A percentile compares a stretch with the other conserved stretches of the same genome.
Conservation (phyloP, 2,329 filamentous ascomycete species). For the Pseudocercospora vitis region DNA sequence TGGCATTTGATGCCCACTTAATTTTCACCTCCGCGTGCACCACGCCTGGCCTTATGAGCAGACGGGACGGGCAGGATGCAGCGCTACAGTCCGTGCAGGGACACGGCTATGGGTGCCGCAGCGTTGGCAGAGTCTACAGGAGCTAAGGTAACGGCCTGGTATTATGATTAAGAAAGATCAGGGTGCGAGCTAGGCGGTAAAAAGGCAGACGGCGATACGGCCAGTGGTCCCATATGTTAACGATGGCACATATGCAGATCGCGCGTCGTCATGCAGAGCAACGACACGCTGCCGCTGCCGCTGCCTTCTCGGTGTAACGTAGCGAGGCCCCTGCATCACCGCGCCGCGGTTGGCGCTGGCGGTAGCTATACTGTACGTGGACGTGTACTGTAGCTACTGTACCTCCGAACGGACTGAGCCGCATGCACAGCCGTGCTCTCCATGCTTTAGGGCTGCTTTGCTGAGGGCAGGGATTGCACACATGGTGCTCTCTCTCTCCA, state of each 20-base stretch:
- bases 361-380: no score
- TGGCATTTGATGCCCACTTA: not conserved
- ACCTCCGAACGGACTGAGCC: constrained; percentile 12
- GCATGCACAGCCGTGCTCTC: constrained; percentile 8
- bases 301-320: constrained; percentile 6
- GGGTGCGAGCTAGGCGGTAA: constrained; percentile 13
- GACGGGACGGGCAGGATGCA: not conserved
- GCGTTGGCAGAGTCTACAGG: no score
- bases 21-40: not conserved
- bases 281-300: constrained; percentile 1
- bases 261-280: constrained; percentile 4
- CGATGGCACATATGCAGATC: constrained; percentile 11
- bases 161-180: no score
- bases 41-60: constrained; percentile 1
- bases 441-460: not conserved
- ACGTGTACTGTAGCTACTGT: constrained; percentile 3
- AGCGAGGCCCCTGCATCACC: no score
- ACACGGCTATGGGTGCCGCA: not conserved
- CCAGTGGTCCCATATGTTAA: not conserved
- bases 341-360: no score
- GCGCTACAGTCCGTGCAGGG: not conserved
- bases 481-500: not conserved
- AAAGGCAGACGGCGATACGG: constrained; percentile 11
- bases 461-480: not conserved
- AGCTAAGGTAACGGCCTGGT: not conserved